Base-by-base conservation (phyloP, 2,329 filamentous ascomycete species). In the Phialophora verrucosa region DNA sequence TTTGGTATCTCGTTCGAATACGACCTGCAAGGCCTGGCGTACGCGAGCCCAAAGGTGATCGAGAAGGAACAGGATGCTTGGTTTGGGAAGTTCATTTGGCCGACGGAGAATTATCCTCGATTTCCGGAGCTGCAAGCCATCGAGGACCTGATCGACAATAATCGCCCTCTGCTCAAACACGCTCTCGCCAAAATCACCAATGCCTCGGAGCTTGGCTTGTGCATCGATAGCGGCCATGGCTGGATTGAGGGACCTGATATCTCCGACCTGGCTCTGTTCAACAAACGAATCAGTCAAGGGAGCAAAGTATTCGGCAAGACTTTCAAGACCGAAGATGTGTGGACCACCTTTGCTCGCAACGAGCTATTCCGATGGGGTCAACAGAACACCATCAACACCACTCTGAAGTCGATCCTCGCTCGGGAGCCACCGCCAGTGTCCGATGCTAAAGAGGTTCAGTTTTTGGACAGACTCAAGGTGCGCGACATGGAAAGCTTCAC, bases 1-100 rank as follows among this genome's bases (percentile, higher is more conserved):
- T 90, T 90, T 72, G 89, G 87, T 4, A 84, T 92, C 74, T 87
- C 87, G 27, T 87, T 91, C 67, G 89, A 91, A 72, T 82, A 91
- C n/a, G 83, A 85, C 63, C 31, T 65, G 69, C 67, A 78, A 25
- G 78, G 78, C 5, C 76, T 84, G 4, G 73, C 77, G 3, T 74
- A 79, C 27, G 86, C 88, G 7, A 86, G 85, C 0, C 72, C 81
- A n/a, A 89, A 90, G 72, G 79, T 80, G 4, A 77, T 82, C 6
- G 85, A 87, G 38, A 81, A 87, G 69, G 80, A 81, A 27, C 77
- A 87, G 32, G 79, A 82, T 3, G 81, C 85, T 44, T 89, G 88
- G 70, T 90, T 88, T 84, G 88, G 88, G 4, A 79, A 82, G 5
- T 91, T 90, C 72, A 81, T 84, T 57, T 91, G 88, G 88, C 88